phyloP scores from a whole-genome alignment of 768 basidiomycete species.

The Pleurotus tuoliensis region DNA sequence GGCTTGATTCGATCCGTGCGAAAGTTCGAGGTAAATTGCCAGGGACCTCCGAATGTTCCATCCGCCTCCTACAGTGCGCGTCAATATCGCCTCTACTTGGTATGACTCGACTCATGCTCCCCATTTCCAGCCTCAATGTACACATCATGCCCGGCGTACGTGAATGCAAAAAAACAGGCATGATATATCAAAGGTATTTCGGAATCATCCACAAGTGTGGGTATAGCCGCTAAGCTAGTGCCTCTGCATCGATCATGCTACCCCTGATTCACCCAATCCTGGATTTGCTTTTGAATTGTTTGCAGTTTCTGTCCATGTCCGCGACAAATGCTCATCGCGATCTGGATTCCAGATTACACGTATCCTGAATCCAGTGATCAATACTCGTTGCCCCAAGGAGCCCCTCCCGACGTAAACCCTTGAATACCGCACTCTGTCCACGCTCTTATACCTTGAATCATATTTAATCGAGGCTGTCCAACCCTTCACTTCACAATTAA shows the following conservation, averaged over 20 bases:
- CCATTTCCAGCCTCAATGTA: too few species aligned
- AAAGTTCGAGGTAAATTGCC: background rate
- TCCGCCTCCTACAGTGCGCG: background rate
- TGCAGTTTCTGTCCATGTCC: slow-evolving; percentile 2
- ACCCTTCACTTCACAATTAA: slow-evolving; percentile 5
- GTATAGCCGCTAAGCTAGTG: slow-evolving; percentile 6
- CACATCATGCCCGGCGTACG: too few species aligned
- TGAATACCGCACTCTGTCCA: slow-evolving; percentile 7
- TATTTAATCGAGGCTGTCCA: slow-evolving; percentile 8
- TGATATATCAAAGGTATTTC: background rate
- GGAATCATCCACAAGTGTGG: background rate
- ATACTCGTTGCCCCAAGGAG: slow-evolving; percentile 5
- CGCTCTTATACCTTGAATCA: slow-evolving; percentile 7
- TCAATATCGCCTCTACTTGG: background rate
- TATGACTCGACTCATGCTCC: too few species aligned
- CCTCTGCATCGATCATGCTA: slow-evolving; percentile 3
- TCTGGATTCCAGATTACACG: slow-evolving; percentile 7
- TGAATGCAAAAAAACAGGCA: too few species aligned
- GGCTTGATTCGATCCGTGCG: too few species aligned
- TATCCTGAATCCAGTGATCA: slow-evolving; percentile 9
- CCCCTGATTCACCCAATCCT: slow-evolving; percentile 6
- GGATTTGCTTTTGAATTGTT: slow-evolving; percentile 5
- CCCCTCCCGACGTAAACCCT: slow-evolving; percentile 8
- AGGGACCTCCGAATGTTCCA: slow-evolving; percentile 1
- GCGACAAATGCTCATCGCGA: slow-evolving; percentile 7